Percentiles rank a stretch among this genome's conserved stretches.
Conservation (phyloP, 2,329 filamentous ascomycete species). For the Corinectria fuckeliana region DNA sequence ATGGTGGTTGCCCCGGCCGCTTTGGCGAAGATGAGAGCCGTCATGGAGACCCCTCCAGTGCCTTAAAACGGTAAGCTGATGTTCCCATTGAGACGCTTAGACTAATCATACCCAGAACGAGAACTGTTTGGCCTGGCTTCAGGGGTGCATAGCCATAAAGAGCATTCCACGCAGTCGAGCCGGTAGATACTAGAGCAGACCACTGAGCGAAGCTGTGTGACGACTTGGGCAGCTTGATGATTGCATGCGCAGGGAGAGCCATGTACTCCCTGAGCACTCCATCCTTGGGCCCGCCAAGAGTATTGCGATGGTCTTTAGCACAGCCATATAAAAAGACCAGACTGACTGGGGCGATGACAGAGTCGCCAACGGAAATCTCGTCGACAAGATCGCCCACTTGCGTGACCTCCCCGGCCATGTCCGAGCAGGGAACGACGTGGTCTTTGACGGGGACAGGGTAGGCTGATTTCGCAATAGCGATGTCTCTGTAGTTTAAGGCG, state of each 20-base stretch:
- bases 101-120: conserved; percentile 41
- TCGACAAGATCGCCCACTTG: conserved; percentile 37
- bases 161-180: conserved; percentile 55
- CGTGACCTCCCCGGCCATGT: conserved; percentile 45
- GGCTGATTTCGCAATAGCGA: conserved; percentile 35
- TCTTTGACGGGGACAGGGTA: conserved; percentile 44
- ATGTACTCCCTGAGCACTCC: conserved; percentile 52
- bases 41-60: conserved; percentile 55
- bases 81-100: background rate
- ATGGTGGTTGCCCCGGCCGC: conserved; percentile 54
- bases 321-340: conserved; percentile 35
- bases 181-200: conserved; percentile 51
- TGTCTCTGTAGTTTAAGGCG: conserved; percentile 45
- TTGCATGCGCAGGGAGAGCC: conserved; percentile 46
- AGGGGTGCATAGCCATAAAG: conserved; percentile 50
- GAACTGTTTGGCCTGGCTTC: conserved; percentile 47
- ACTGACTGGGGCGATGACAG: conserved; percentile 38
- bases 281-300: conserved; percentile 40
- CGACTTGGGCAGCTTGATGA: conserved; percentile 50
- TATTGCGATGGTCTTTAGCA: conserved; percentile 23
- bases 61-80: conserved; percentile 36
- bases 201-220: conserved; percentile 44
- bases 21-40: conserved; percentile 53
- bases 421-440: conserved; percentile 44
- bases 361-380: conserved; percentile 40